Conservation (phyloP, 139 green algal species). For the Pleodorina starrii region DNA sequence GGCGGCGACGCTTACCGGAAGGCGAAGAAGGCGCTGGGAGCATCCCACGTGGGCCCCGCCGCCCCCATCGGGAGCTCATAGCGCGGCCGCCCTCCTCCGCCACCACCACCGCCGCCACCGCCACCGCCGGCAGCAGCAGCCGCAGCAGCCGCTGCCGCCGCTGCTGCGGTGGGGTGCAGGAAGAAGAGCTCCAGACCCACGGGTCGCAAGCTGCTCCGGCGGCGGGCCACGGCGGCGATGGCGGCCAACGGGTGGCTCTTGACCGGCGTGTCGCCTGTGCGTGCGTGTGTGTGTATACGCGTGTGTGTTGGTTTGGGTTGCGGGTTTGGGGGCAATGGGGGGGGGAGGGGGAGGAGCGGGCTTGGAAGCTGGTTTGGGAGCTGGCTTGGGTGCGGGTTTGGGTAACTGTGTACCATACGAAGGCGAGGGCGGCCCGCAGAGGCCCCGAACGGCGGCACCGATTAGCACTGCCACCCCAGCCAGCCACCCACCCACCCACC, state of each 20-base stretch:
- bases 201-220: constrained; percentile 76
- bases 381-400: too few species aligned
- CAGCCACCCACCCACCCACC: too few species aligned
- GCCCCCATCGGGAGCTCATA: neutral
- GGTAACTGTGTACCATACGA: too few species aligned
- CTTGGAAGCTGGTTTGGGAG: too few species aligned
- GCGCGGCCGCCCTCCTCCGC: neutral
- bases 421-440: too few species aligned
- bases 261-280: constrained; percentile 70
- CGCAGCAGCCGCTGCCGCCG: neutral
- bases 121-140: neutral
- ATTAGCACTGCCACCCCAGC: too few species aligned
- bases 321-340: too few species aligned
- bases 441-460: too few species aligned
- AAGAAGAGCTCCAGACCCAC: constrained; percentile 88
- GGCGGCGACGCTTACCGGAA: too few species aligned
- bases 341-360: too few species aligned
- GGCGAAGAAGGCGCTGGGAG: constrained; percentile 84
- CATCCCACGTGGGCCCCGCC: constrained; percentile 72
- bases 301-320: neutral
- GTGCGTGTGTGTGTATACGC: neutral
- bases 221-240: constrained; percentile 81
- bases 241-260: constrained; percentile 77
- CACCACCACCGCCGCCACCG: neutral
- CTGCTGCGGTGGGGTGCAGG: constrained; percentile 17